Base-by-base conservation (phyloP, 805 yeast genomes). In the Cyberlindnera sargentensis region DNA sequence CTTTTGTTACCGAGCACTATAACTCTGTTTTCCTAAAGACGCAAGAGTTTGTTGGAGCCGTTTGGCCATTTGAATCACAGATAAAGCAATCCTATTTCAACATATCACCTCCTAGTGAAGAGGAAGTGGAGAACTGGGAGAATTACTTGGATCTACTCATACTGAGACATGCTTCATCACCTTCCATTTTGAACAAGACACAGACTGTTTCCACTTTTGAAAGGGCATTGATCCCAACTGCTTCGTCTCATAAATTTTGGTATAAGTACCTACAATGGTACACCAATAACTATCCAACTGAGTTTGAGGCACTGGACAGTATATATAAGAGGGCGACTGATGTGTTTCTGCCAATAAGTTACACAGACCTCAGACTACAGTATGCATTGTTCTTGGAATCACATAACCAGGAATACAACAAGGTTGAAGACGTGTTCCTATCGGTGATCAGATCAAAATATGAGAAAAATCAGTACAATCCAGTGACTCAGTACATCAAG, bases 31-130 rank as follows among this genome's bases (percentile, higher is more conserved):
- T 53, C 31, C 37, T 44, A 11, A 9, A 33, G 1, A 57, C 59
- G 3, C 57, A 56, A 36, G 26, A 24, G 2, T 48, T 47, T 31
- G 61, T 57, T 25, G 44, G 52, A 5, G 46, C 50, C 10, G 72
- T 82, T 35, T 87, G 96, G 95, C 67, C 69, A 2, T 86, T 57
- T 60, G 99, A 93, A 63, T 71, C 82, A 9, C 66, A 69, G 25
- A 66, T 91, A 5, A 67, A 71, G n/a, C 69, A 77, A 41, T 73
- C 72, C 31, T 74, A 71, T 34, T 89, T 84, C 57, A 73, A 76
- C 35, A 60, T 84, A 8, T 58, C 58, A 0, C 70, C 71, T 1
- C 55, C 80, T 1, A 59, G 72, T 0, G 54, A 60, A 4, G 72
- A 71, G 10, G 78, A 75, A 20, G 48, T 70, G 3, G 55, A 57